Conservation (phyloP, 2,329 filamentous ascomycete genomes). For the Gaeumannomyces tritici region DNA sequence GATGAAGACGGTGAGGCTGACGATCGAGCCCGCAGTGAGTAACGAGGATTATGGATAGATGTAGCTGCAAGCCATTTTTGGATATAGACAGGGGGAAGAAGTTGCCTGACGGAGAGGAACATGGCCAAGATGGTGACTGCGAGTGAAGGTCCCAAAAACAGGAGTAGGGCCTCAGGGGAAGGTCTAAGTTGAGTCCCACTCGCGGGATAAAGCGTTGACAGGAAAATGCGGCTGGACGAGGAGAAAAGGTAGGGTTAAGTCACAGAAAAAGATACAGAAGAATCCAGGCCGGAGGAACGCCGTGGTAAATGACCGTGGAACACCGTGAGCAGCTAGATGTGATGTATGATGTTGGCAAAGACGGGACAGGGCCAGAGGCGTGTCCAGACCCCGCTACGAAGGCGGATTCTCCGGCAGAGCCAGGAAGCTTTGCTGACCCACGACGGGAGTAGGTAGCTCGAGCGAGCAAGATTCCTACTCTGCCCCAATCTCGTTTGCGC, state of each 20-base stretch:
- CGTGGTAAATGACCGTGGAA: background rate
- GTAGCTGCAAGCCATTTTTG: conserved; percentile 1
- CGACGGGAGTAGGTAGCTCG: background rate
- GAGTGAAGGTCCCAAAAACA: background rate
- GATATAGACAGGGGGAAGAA: conserved; percentile 3
- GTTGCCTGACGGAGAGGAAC: background rate
- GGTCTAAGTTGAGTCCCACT: background rate
- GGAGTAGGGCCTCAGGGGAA: background rate
- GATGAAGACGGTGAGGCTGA: background rate
- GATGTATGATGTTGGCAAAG: background rate
- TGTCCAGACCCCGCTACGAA: background rate
- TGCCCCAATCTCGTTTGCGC: conserved; percentile 44
- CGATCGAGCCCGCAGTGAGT: background rate
- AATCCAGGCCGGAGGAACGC: background rate
- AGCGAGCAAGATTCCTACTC: conserved; percentile 29
- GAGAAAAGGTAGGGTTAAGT: background rate
- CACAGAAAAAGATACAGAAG: background rate
- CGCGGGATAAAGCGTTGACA: background rate
- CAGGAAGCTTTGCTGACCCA: background rate
- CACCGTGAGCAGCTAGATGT: background rate
- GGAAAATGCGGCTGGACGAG: background rate
- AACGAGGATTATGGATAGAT: background rate
- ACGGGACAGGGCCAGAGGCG: background rate
- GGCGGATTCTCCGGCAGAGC: background rate
- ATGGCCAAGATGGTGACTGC: background rate